Evolutionary conservation across 176 grass and related monocot genomes (phyloP).

Genomic region (Elaeis guineensis): DNA sequence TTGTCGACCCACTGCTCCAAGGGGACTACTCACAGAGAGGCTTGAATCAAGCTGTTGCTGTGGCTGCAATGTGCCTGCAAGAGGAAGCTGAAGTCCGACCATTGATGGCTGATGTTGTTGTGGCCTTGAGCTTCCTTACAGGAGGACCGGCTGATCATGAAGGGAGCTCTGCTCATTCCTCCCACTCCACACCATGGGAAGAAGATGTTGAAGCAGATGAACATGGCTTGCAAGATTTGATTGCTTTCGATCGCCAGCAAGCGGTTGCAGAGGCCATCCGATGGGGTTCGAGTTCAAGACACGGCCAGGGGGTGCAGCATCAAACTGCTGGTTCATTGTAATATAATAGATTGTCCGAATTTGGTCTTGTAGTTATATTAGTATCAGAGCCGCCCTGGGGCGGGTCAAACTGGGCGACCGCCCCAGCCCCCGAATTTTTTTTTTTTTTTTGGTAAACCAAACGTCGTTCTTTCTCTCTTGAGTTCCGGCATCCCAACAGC

Average conservation of each 20-base stretch:
- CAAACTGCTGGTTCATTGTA: conserved; percentile 6
- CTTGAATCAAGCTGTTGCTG: conserved; percentile 55
- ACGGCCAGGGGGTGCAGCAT: conserved; percentile 12
- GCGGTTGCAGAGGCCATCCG: conserved; percentile 48
- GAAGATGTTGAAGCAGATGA: conserved; percentile 8
- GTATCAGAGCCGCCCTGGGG: no score
- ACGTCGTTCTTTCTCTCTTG: no score
- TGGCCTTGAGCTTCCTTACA: conserved; percentile 52
- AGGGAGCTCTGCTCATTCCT: conserved; percentile 3
- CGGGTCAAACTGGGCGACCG: no score
- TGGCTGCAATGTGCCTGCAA: conserved; percentile 84
- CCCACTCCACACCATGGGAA: conserved; percentile 19
- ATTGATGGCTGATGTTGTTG: conserved; percentile 65
- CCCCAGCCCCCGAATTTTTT: no score
- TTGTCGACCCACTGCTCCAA: conserved; percentile 64
- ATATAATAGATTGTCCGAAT: background rate
- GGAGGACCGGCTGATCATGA: conserved; percentile 20
- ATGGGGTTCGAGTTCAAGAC: conserved; percentile 47
- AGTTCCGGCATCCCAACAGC: no score
- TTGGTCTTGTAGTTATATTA: no score
- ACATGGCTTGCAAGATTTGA: conserved; percentile 18
- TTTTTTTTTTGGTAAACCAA: no score
- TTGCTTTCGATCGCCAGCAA: conserved; percentile 24
- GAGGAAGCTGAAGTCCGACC: conserved; percentile 59
- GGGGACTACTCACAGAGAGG: conserved; percentile 55